Evolutionary conservation across 116 monocot species (phyloP).

Genomic region (Iris pallida): DNA sequence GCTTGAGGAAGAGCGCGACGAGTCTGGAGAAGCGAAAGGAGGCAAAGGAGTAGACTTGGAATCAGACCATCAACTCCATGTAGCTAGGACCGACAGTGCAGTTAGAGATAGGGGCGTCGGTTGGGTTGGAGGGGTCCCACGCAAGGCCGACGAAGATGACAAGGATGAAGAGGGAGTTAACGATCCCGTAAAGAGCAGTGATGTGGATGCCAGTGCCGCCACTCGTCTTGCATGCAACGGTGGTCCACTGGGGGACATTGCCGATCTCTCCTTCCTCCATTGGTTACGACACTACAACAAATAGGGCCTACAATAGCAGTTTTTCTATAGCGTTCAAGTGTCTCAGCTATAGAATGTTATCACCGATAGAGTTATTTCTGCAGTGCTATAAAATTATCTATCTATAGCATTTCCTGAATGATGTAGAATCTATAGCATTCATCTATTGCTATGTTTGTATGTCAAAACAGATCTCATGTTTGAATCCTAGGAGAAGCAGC

Average conservation of each 20-base stretch:
- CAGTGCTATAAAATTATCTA: too few species aligned
- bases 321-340: too few species aligned
- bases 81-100: conserved; percentile 38
- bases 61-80: conserved; percentile 53
- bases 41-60: conserved; percentile 75
- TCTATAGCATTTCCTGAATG: too few species aligned
- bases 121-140: conserved; percentile 48
- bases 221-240: background rate
- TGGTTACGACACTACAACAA: too few species aligned
- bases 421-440: too few species aligned
- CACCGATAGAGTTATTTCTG: too few species aligned
- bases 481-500: too few species aligned
- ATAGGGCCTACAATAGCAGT: too few species aligned
- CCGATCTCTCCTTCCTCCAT: too few species aligned
- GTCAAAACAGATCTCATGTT: too few species aligned
- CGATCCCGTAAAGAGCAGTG: conserved; percentile 81
- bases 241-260: background rate
- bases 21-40: conserved; percentile 86
- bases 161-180: conserved; percentile 73
- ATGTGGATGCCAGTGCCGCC: conserved; percentile 70
- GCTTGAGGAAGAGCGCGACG: conserved; percentile 77
- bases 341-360: too few species aligned
- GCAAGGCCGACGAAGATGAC: conserved; percentile 72
- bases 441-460: too few species aligned
- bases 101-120: conserved; percentile 10